A percentile compares a stretch with the other conserved stretches of the same genome.
Conservation (phyloP, 148 eudicot genomes). For the Rhododendron griersonianum region DNA sequence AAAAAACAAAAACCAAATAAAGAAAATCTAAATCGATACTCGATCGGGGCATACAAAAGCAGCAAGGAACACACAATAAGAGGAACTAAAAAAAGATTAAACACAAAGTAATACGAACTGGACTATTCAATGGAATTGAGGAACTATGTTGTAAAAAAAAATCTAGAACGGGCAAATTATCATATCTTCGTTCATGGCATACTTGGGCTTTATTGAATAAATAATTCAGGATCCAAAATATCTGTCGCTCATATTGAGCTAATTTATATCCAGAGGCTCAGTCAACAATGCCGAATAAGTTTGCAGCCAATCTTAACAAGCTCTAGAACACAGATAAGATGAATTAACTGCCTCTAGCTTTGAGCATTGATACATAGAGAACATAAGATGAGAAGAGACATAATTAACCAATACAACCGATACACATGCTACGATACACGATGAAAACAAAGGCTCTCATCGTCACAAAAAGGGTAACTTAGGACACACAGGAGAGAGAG, state of each 20-base stretch:
- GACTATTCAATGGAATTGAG: background rate
- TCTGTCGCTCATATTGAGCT: background rate
- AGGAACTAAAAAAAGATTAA: background rate
- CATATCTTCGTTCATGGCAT: background rate
- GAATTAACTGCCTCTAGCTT: background rate
- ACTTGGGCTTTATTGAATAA: background rate
- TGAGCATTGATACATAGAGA: background rate
- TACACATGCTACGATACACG: background rate
- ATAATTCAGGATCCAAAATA: background rate
- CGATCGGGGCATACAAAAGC: background rate
- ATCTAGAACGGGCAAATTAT: background rate
- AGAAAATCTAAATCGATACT: too few relatives aligned
- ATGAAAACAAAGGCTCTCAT: background rate
- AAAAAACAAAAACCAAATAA: too few relatives aligned
- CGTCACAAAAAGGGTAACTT: background rate
- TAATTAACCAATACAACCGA: slow-evolving; percentile 1
- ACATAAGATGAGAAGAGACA: background rate
- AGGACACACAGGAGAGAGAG: background rate
- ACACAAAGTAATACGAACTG: background rate
- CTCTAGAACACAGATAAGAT: background rate
- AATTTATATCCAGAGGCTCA: background rate
- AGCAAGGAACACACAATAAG: background rate
- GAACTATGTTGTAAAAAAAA: background rate
- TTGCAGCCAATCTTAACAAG: background rate
- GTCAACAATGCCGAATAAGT: background rate